Evolutionary conservation across 495 filamentous ascomycete species (phyloP), one percentile per base, ranked within the genome.

Genomic region (Trichoderma reesei): DNA sequence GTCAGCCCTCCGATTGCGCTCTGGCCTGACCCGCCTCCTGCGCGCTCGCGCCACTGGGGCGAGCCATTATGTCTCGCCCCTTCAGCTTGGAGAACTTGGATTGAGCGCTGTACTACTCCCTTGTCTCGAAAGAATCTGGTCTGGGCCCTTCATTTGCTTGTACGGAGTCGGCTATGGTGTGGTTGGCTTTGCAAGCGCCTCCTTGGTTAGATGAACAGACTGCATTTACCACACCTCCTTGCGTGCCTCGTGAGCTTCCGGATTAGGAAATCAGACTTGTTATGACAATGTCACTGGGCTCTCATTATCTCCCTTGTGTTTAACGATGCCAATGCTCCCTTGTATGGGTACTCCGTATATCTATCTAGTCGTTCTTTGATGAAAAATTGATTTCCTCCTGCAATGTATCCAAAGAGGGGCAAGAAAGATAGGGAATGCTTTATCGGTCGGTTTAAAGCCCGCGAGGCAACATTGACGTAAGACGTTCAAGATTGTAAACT

Each of bases 191-290:
- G 16, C 42, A 14, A 46, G 42, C n/a, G 16, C 42, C 9, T 33
- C 9, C 16, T 11, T 18, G 3, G 9, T 31, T 54, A 13, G 20
- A 56, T 33, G 20, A 36, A 34, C 51, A 56, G 14, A 56, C 11
- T 56, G 33, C 9, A 26, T 33, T 33, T 16, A 14, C 31, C 51
- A 56, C 34, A 36, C 51, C 51, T 56, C 31, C 51, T 56, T 31
- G 51, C 26, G 16, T 56, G 51, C 51, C 20, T 56, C 51, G 51
- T 56, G 51, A 56, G 51, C 31, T 56, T 33, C 51, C 51, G 31
- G 26, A 56, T 56, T 33, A 33, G 31, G 51, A 3, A 56, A 56
- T 34, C 34, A 20, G 5, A n/a, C 41, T n/a, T 16, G 41, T n/a
- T 26, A 16, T 44, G 41, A n/a, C 10, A n/a, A 2, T 41, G 26